Conservation (phyloP, 139 green algal species). For the Zygnema circumcarinatum region DNA sequence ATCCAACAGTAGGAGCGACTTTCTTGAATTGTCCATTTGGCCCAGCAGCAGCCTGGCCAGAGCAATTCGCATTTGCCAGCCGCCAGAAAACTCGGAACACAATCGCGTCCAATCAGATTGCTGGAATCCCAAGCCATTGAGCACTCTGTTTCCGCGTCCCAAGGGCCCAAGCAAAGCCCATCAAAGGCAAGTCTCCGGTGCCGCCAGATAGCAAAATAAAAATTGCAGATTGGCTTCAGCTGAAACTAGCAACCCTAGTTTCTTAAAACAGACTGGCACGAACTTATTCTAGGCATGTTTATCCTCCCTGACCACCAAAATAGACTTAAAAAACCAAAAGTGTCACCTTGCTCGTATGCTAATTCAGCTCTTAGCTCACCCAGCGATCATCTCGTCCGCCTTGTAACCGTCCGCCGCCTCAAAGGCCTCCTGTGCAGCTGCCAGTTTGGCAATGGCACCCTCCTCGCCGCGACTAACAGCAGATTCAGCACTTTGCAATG, state of each 20-base stretch:
- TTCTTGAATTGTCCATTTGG: conserved; percentile 51
- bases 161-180: not conserved
- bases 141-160: conserved; percentile 36
- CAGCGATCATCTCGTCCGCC: conserved; percentile 69
- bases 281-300: no score
- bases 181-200: not conserved
- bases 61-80: conserved; percentile 83
- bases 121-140: conserved; percentile 64
- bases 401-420: conserved; percentile 68
- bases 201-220: not conserved
- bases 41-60: conserved; percentile 76
- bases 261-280: no score
- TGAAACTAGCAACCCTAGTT: no score
- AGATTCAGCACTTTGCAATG: conserved; percentile 8
- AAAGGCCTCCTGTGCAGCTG: conserved; percentile 62
- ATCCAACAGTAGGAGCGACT: conserved; percentile 83
- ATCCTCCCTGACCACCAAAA: no score
- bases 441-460: conserved; percentile 31
- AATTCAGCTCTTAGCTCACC: conserved; percentile 26
- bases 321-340: no score
- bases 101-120: conserved; percentile 54
- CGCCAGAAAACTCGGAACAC: conserved; percentile 72
- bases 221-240: no score
- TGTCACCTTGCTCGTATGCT: no score
- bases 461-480: conserved; percentile 27